Evolutionary conservation across 495 filamentous ascomycete species (phyloP).

Genomic region (Aspergillus indologenus): DNA sequence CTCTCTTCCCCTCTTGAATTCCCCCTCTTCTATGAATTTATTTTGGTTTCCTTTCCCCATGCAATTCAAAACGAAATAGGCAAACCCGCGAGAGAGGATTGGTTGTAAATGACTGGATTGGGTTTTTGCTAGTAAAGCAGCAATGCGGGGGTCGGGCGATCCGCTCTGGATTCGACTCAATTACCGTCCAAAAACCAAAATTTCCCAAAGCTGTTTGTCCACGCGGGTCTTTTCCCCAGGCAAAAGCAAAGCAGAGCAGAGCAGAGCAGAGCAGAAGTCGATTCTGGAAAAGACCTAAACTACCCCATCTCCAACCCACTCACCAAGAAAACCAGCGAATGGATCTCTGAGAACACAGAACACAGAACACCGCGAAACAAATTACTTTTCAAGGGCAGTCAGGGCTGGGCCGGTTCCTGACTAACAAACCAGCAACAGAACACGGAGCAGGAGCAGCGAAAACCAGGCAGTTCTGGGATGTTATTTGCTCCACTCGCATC

Average conservation of each 20-base stretch:
- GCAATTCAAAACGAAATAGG: background rate
- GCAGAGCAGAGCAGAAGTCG: too few species aligned
- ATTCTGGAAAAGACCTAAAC: background rate
- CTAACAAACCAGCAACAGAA: constrained; percentile 17
- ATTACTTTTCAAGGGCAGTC: background rate
- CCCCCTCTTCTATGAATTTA: too few species aligned
- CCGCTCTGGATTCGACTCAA: constrained; percentile 1
- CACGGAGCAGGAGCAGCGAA: constrained; percentile 7
- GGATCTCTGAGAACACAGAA: too few species aligned
- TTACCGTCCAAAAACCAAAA: constrained; percentile 2
- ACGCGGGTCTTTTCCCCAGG: background rate
- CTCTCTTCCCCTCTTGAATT: background rate
- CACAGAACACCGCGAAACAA: too few species aligned
- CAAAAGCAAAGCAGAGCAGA: background rate
- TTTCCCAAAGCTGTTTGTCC: background rate
- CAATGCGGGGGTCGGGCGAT: constrained; percentile 25
- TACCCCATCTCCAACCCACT: background rate
- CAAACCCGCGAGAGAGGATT: background rate
- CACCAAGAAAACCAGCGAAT: background rate
- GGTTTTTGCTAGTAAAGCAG: constrained; percentile 16
- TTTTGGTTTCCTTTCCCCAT: background rate
- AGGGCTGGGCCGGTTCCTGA: constrained; percentile 20
- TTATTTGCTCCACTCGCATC: constrained; percentile 24
- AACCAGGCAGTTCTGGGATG: constrained; percentile 10
- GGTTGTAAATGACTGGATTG: constrained; percentile 10